These are phyloP conservation scores for Polygonum maritimum DNA, from an alignment of 148 eudicot genomes.

Conservation along the genomic window DNA sequence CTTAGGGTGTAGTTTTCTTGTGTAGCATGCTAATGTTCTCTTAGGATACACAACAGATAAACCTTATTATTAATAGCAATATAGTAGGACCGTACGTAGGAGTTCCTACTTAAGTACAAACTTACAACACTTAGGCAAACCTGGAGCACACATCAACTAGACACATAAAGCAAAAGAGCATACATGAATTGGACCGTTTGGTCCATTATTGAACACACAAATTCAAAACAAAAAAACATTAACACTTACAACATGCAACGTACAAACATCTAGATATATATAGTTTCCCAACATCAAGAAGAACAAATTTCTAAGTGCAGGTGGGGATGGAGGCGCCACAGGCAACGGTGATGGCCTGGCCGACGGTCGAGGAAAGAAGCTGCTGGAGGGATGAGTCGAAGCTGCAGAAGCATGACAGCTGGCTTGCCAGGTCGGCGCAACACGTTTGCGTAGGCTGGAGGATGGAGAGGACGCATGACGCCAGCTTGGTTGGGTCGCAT, in stretches of 20 bases:
- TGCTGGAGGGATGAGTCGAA: not conserved
- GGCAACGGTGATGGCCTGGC: not conserved
- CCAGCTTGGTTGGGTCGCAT: not conserved
- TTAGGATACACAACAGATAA: no score
- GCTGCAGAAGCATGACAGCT: not conserved
- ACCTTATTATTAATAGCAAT: not conserved
- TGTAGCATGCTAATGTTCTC: no score
- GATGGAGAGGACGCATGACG: not conserved
- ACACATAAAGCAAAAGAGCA: not conserved
- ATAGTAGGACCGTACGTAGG: not conserved
- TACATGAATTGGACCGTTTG: not conserved
- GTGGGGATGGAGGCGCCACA: not conserved
- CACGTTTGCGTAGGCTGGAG: not conserved
- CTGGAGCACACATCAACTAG: not conserved
- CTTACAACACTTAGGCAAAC: not conserved
- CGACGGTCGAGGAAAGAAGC: not conserved
- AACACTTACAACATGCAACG: not conserved
- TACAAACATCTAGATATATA: not conserved
- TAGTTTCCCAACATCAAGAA: no score
- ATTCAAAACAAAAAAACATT: not conserved
- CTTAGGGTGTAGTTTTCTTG: no score
- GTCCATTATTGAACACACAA: conserved; percentile 2
- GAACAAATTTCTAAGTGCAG: not conserved
- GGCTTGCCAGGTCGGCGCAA: not conserved
- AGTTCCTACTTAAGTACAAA: not conserved